Percentiles rank a stretch among this genome's conserved stretches.
phyloP scores from a whole-genome alignment of 2,329 filamentous ascomycete genomes.

The Albifimbria verrucaria region DNA sequence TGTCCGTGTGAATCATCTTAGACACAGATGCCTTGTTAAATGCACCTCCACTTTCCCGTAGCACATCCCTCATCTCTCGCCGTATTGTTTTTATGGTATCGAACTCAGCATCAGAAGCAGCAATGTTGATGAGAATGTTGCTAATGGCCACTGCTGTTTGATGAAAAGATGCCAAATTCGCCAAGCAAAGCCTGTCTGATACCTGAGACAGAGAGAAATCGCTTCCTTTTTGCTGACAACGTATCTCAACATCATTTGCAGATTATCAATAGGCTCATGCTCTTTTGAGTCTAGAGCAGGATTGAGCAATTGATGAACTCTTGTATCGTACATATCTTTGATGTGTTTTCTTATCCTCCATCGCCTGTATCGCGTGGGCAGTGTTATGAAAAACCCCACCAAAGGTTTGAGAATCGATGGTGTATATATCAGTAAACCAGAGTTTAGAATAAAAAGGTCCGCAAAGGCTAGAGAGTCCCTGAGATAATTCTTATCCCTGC shows the following conservation, averaged over 20 bases:
- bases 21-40: constrained; percentile 6
- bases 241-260: constrained; percentile 17
- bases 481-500: constrained; percentile 6
- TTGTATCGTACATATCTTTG: constrained; percentile 4
- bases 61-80: constrained; percentile 4
- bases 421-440: constrained; percentile 6
- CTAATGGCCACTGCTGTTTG: constrained; percentile 8
- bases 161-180: constrained; percentile 9
- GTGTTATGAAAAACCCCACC: constrained; percentile 6
- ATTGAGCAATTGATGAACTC: not conserved
- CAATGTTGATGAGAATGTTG: constrained; percentile 9
- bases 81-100: constrained; percentile 4
- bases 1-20: constrained; percentile 7
- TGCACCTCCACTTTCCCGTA: not conserved
- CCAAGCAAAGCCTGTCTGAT: constrained; percentile 13
- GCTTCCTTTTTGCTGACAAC: constrained; percentile 8
- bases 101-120: constrained; percentile 7
- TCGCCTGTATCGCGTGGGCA: constrained; percentile 9
- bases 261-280: constrained; percentile 9
- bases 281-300: not conserved
- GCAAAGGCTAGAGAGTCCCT: constrained; percentile 3
- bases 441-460: constrained; percentile 8
- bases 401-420: constrained; percentile 6
- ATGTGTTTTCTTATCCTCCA: constrained; percentile 14
- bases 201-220: constrained; percentile 3